phyloP scores from a whole-genome alignment of 208 protist genomes.

The Porcisia hertigi region DNA sequence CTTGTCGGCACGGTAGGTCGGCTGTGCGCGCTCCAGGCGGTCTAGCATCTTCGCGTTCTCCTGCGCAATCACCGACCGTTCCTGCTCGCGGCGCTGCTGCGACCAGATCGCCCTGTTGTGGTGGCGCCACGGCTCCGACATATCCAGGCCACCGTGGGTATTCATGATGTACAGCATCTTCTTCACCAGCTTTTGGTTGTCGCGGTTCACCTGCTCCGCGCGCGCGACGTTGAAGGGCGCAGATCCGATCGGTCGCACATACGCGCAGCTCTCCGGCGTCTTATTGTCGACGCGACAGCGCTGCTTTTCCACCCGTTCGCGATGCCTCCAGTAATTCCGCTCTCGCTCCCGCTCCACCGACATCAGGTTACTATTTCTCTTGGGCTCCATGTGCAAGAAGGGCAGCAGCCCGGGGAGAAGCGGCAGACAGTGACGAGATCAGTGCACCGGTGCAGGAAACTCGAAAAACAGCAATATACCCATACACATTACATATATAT shows the following conservation, averaged over 20 bases:
- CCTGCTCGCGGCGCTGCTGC: constrained; percentile 38
- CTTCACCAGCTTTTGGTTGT: constrained; percentile 61
- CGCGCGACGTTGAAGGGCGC: too few relatives aligned
- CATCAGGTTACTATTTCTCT: constrained; percentile 20
- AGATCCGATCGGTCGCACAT: too few relatives aligned
- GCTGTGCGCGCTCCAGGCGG: constrained; percentile 45
- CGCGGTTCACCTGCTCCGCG: constrained; percentile 53
- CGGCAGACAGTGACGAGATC: neutral
- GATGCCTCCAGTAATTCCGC: too few relatives aligned
- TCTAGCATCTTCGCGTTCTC: constrained; percentile 64
- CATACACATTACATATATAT: too few relatives aligned
- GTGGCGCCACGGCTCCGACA: constrained; percentile 58
- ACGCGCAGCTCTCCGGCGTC: too few relatives aligned
- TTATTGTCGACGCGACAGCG: too few relatives aligned
- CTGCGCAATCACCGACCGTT: constrained; percentile 40
- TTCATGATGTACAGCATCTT: constrained; percentile 74
- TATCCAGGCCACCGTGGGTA: constrained; percentile 60
- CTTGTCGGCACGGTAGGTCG: constrained; percentile 51
- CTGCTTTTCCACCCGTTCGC: too few relatives aligned
- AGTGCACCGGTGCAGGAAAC: neutral
- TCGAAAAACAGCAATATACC: neutral
- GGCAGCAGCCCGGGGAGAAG: neutral
- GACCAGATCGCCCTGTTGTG: constrained; percentile 46
- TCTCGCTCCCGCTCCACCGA: too few relatives aligned
- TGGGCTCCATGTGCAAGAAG: constrained; percentile 16